A percentile compares a stretch with the other conserved stretches of the same genome.
These are phyloP conservation scores for Crithidia brevicula DNA, from an alignment of 208 protist species.

Conservation along the genomic window DNA sequence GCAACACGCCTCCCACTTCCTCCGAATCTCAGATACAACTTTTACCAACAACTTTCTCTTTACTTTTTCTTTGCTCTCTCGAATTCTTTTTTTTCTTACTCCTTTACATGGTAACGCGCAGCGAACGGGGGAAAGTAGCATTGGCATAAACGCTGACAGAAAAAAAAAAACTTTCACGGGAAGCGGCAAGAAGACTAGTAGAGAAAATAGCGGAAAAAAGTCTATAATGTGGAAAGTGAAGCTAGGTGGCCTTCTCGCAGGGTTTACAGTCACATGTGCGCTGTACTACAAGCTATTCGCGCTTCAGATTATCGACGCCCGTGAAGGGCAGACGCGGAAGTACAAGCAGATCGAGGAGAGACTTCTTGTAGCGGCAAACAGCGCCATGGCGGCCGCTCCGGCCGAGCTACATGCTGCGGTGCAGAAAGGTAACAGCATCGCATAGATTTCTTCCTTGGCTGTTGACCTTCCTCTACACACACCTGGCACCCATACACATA, in stretches of 20 bases:
- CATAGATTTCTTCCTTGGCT: neutral
- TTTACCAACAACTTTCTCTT: no score
- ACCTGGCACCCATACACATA: neutral
- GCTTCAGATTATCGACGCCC: slow-evolving; percentile 48
- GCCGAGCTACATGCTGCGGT: slow-evolving; percentile 1
- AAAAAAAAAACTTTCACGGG: no score
- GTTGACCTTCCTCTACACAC: no score
- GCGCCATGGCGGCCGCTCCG: slow-evolving; percentile 18
- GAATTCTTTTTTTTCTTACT: slow-evolving; percentile 16
- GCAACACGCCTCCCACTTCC: no score
- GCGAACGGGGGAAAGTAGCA: neutral
- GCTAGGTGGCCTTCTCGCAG: slow-evolving; percentile 50
- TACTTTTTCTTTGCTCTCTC: no score
- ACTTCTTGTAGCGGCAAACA: slow-evolving; percentile 28
- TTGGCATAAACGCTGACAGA: neutral
- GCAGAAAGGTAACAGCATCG: neutral
- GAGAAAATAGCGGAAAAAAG: no score
- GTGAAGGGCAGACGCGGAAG: slow-evolving; percentile 35
- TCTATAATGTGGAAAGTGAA: slow-evolving; percentile 65
- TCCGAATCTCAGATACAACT: no score
- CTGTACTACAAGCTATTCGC: slow-evolving; percentile 63
- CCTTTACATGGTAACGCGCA: neutral
- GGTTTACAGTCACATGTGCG: slow-evolving; percentile 40
- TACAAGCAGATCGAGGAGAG: slow-evolving; percentile 41
- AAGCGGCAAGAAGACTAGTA: no score